Base-by-base conservation (phyloP, 2,329 filamentous ascomycete species). In the Periconia macrospinosa region DNA sequence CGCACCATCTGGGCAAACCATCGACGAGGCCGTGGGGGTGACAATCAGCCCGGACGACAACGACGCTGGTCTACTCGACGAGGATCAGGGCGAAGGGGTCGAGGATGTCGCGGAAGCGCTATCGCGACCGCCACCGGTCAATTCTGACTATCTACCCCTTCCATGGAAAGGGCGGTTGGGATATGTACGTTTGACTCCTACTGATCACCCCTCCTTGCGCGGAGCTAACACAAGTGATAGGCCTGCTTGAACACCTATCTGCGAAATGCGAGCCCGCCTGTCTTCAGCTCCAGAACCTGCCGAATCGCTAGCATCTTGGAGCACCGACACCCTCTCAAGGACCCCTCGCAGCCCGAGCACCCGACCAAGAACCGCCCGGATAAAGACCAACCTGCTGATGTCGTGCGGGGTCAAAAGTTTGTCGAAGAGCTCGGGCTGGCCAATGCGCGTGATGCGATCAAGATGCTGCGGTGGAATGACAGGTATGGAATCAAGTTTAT, bases 171-270 rank as follows among this genome's bases (percentile, higher is more conserved):
- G 93, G 1, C 83, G 92, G 27, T 71, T 97, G 56, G 92, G 92
- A 53, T 97, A 96, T 81, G 91, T 93, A 73, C 77, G 87, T 75
- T 20, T 47, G 51, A 57, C 56, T 45, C 45, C 53, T 19, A 37
- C 33, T 56, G 46, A n/a, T 30, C 43, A n/a, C 50, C 49, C 30
- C 52, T 14, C 27, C 41, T 50, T 57, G 55, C 54, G 14, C n/a
- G 41, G 41, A 56, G 54, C 60, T 69, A 53, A 66, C 58, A 42
- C 43, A 46, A 52, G 37, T 54, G 54, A 50, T 56, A 86, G 90
- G 92, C 93, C 11, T 97, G 92, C 68, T 78, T 97, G 15, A 96
- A 96, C 69, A 97, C 93, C 0, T 97, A 97, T 71, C 81, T 97
- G 1, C 88, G 93, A 43, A 83, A 84, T 49, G 86, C 90, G 1